Base-by-base conservation (phyloP, 2,329 filamentous ascomycete species). In the Sporothrix brasiliensis region DNA sequence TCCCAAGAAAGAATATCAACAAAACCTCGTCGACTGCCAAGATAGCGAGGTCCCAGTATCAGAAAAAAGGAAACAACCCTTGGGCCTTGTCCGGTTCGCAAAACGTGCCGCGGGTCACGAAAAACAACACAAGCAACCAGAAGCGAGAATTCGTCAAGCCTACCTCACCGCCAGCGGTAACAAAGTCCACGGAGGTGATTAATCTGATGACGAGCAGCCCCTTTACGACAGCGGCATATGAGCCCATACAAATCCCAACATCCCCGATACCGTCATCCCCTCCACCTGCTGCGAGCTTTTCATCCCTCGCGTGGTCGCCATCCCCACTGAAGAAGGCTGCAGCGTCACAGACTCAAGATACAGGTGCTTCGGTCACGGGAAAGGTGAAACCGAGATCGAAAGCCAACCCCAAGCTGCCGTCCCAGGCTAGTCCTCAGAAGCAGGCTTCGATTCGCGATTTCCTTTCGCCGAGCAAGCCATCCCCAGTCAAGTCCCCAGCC, bases 401-500 rank as follows among this genome's bases (percentile, higher is more conserved):
- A 16, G 7, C 41, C 6, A 47, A 44, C 39, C 1, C 52, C 16
- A 66, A 53, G 50, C 1, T 16, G 19, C 50, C 34, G 30, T 47
- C 50, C 21, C 50, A 41, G 49, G 49, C 49, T 52, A 69, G 47
- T 14, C 67, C 65, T 10, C 67, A 16, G 2, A 68, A 65, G 24
- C 73, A 73, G 61, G 65, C 52, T 11, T 73, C 73, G 7, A 72
- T 74, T n/a, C 67, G 56, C 16, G 19, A 30, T 19, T 74, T 71
- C 13, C 27, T 71, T 2, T 52, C 69, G 5, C 58, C 49, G 4
- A 24, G 41, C 53, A 60, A 21, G 30, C 44, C 56, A 3, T 34
- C 67, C 1, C 14, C 21, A 27, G 9, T 61, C 3, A 63, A 14
- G 30, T 34, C 67, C 1, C 14, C 21, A 27, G 9, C 67, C 3